Base-by-base conservation (phyloP, 306 rosid genomes). In the Vigna angularis region DNA sequence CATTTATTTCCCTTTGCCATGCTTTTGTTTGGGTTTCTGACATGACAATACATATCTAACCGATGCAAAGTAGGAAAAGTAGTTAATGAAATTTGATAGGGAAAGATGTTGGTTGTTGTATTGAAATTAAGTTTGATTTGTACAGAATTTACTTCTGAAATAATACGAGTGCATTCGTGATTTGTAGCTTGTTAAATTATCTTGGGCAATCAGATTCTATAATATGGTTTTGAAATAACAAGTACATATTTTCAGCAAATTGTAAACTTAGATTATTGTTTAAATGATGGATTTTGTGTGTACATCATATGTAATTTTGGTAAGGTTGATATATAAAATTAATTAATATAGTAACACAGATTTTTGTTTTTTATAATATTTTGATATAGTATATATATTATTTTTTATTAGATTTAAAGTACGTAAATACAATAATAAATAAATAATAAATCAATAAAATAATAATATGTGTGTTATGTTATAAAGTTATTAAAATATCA, bases 1-100 rank as follows among this genome's bases (percentile, higher is more conserved):
- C 72, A 73, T 83, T 88, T 75, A 83, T 76, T 77, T 77, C 44
- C 28, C 22, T 57, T 63, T 52, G 47, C 20, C 28, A 66, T 49
- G 16, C 16, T 59, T 49, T 70, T 16, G 10, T 56, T 47, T 47
- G 20, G 36, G 18, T 53, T 55, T 77, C 67, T 66, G 51, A 66
- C 71, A 40, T 74, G 30, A 75, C 81, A 59, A 36, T 71, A 56
- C 15, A 22, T 26, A 40, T 28, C 66, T 70, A 44, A 79, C 74
- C 51, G 12, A n/a, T 24, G 26, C 26, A 45, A 38, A 40, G 72
- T 55, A 24, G 49, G 10, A 38, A 55, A 42, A 55, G 55, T 52
- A 66, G 73, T 70, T 74, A 45, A 55, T 58, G 83, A 51, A 52
- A 53, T 74, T 74, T 9, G 3, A 40, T 22, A 22, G 61, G n/a